A percentile compares a stretch with the other conserved stretches of the same genome.
phyloP scores from a whole-genome alignment of 768 basidiomycete genomes.

The Leucocoprinus sp. region DNA sequence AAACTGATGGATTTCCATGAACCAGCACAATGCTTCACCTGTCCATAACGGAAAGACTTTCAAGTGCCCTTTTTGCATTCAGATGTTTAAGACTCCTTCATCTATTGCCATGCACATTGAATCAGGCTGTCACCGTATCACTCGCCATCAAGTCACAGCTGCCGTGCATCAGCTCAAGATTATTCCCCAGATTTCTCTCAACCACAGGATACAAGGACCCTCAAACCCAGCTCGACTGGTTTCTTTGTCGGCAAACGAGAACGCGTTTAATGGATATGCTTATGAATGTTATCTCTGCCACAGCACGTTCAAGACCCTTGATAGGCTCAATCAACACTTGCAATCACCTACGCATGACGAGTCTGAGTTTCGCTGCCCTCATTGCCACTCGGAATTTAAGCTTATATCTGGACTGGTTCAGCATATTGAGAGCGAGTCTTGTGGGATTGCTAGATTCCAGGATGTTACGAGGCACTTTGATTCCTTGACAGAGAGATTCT shows the following conservation, averaged over 20 bases:
- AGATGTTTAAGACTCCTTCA: constrained; percentile 35
- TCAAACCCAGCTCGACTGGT: constrained; percentile 12
- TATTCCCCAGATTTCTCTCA: constrained; percentile 49
- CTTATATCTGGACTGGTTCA: constrained; percentile 53
- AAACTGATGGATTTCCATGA: no score
- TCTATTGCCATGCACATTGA: constrained; percentile 60
- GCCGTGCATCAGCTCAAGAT: constrained; percentile 36
- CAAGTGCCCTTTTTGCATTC: constrained; percentile 30
- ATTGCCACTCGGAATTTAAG: constrained; percentile 35
- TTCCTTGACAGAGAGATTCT: constrained; percentile 7
- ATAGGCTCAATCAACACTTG: constrained; percentile 52
- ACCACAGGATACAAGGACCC: constrained; percentile 38
- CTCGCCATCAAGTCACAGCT: constrained; percentile 31
- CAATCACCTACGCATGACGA: constrained; percentile 51
- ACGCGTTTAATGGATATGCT: constrained; percentile 35
- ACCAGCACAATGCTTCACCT: constrained; percentile 28
- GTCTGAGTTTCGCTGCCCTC: constrained; percentile 48
- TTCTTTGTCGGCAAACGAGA: constrained; percentile 24
- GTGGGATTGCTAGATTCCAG: constrained; percentile 44
- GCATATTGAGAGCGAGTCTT: constrained; percentile 58
- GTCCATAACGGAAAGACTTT: constrained; percentile 25
- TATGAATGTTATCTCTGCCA: constrained; percentile 67
- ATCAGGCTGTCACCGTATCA: constrained; percentile 44
- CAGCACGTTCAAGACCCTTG: constrained; percentile 28
- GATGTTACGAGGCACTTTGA: constrained; percentile 23